These are phyloP conservation scores for Schizochytrium sp. DNA, from an alignment of 108 stramenopile genomes.

Conservation along the genomic window DNA sequence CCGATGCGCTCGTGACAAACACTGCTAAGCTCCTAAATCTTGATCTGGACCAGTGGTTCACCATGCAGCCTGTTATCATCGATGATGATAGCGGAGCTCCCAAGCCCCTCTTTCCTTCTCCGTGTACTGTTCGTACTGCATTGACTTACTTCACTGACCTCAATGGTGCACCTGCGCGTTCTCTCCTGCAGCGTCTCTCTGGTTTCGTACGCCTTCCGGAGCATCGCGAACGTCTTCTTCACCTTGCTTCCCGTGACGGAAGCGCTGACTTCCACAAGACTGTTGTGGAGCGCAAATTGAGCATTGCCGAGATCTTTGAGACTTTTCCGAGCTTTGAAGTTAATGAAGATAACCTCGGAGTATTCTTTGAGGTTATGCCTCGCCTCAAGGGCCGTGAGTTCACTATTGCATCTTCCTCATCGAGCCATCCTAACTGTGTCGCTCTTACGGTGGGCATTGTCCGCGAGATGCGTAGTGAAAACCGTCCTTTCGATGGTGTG, in stretches of 20 bases:
- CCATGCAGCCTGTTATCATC: constrained; percentile 60
- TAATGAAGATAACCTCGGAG: constrained; percentile 53
- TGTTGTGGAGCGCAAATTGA: constrained; percentile 79
- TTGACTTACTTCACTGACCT: constrained; percentile 90
- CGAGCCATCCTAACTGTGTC: constrained; percentile 84
- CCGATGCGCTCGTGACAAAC: constrained; percentile 76
- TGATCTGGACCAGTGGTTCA: constrained; percentile 70
- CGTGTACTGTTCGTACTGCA: constrained; percentile 87
- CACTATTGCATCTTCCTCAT: constrained; percentile 92
- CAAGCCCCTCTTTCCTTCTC: constrained; percentile 89
- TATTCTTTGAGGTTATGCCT: constrained; percentile 69
- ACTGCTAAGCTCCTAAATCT: constrained; percentile 77
- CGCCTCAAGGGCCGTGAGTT: constrained; percentile 92
- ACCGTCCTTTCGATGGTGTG: constrained; percentile 81
- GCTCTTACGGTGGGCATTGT: constrained; percentile 91
- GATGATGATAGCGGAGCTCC: constrained; percentile 36
- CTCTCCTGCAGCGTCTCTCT: constrained; percentile 87
- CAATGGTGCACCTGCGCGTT: constrained; percentile 84
- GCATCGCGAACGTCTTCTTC: constrained; percentile 82
- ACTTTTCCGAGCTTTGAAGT: constrained; percentile 55
- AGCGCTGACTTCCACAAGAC: constrained; percentile 84
- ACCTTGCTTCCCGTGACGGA: constrained; percentile 86
- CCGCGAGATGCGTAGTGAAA: constrained; percentile 59
- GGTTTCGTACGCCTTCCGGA: constrained; percentile 82
- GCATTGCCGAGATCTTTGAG: constrained; percentile 79